Base-by-base conservation (phyloP, 176 grass and related monocot species). In the Oryza glumipatula region DNA sequence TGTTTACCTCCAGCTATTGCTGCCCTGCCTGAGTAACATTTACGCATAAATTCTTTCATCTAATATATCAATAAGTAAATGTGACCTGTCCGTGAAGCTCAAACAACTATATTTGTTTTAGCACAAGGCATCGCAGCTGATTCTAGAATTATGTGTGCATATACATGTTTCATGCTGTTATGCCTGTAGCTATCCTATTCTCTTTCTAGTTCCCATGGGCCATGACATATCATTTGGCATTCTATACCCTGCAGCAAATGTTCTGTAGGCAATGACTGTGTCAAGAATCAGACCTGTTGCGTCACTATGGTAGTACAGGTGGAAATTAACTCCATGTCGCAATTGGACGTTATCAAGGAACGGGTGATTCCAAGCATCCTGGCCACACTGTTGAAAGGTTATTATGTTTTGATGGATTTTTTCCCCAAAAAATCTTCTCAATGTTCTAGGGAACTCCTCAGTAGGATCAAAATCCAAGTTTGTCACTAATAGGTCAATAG, bases 301-400 rank as follows among this genome's bases (percentile, higher is more conserved):
- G 81, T 98, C 89, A 30, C 84, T 66, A 83, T 93, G 38, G 82
- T 84, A 76, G 88, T 74, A 80, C 85, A 87, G 61, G 77, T 32
- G 47, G 84, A 86, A 63, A 68, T 85, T 45, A 76, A 90, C 52
- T 83, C 63, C 4, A 58, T 39, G 19, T 75, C 54, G 76, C 79
- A 90, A 49, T 83, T 98, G 82, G 91, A 95, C 45, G 90, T 56
- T 68, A 74, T 94, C 82, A 92, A 88, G 80, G 81, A 91, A 14
- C 76, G 46, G 39, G 82, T 95, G 23, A 88, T 98, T 83, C 93
- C 93, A 81, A 71, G 75, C 51, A 81, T 95, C 35, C 80, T 95
- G 45, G 76, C 83, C 67, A 82, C 73, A 67, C 87, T 90, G 51
- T 54, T 95, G 68, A 93, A 94, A 98, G 93, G 96, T 98, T 52